Conservation (phyloP, 331 rosid genomes). For the Rhamnella rubrinervis region DNA sequence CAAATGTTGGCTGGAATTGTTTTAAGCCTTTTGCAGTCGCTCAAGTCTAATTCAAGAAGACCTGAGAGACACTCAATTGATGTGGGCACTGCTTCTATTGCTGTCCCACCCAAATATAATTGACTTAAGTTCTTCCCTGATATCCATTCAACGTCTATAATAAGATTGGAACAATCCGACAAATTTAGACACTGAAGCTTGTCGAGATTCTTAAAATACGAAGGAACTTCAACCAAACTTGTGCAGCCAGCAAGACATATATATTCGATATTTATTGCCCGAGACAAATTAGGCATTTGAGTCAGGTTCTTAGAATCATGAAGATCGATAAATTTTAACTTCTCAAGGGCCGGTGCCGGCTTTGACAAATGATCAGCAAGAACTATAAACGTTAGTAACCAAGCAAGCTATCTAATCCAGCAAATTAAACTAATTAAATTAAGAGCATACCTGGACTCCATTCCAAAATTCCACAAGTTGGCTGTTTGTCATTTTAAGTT, state of each 20-base stretch:
- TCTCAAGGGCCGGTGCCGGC: neutral
- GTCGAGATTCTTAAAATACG: neutral
- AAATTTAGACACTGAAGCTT: neutral
- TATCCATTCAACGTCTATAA: neutral
- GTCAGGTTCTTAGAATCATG: neutral
- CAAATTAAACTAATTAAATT: neutral
- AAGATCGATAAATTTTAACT: neutral
- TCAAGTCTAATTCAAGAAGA: neutral
- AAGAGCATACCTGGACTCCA: neutral
- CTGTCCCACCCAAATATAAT: neutral
- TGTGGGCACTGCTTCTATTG: neutral
- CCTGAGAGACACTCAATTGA: neutral
- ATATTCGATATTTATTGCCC: conserved; percentile 6
- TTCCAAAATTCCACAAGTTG: neutral
- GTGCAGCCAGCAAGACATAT: neutral
- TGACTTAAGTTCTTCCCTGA: neutral
- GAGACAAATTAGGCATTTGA: conserved; percentile 1
- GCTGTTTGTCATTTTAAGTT: neutral
- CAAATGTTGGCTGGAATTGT: neutral
- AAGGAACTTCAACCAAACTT: neutral
- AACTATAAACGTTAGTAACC: neutral
- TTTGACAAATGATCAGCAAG: neutral
- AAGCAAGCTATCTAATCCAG: neutral
- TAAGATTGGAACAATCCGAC: neutral
- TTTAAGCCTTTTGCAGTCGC: neutral